Evolutionary conservation across 805 yeast genomes (phyloP), one percentile per base, ranked within the genome.

Genomic region (Sugiyamaella chiloensis): DNA sequence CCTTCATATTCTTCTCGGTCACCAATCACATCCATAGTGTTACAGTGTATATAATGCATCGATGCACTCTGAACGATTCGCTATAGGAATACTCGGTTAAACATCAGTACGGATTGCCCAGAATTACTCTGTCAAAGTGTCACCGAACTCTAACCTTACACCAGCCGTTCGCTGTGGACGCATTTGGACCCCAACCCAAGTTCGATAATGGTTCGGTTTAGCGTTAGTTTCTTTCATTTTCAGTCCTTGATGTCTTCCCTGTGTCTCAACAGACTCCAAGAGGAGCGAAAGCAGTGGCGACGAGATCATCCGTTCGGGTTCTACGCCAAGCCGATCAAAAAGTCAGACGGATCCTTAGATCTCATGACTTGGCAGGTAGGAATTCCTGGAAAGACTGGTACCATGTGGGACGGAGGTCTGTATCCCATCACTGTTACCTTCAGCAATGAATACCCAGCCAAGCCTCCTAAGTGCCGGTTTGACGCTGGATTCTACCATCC

Each of bases 301-400:
- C 91, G 88, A 65, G 96, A 89, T 65, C 99, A 93, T 64, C 99
- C 99, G 0, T 93, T 90, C 67, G 98, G 98, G 5, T 93, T 93
- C 67, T 90, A 70, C 57, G 99, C 99, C 31, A 87, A 87, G 61
- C 99, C 99, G 11, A 62, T 70, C 21, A 90, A 86, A 64, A 72
- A 75, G n/a, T 60, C 72, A 1, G 96, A 89, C 60, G 99, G 99
- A 2, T 71, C 88, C 0, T 72, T 93, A 53, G 89, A 93, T 65
- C 73, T 93, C 53, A 85, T 85, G 61, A 76, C 69, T 60, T 93
- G 99, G 99, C 80, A 80, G 12, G 95, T 96, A 14, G 98, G 98
- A 21, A 85, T 93, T 46, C 99, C 99, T 6, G 99, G 99, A 8
- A 90, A 86, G 64, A 74, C 80, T 34, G 79, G 79, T 54, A 89